phyloP scores from a whole-genome alignment of 768 basidiomycete species.

The Boletellus emodensis region DNA sequence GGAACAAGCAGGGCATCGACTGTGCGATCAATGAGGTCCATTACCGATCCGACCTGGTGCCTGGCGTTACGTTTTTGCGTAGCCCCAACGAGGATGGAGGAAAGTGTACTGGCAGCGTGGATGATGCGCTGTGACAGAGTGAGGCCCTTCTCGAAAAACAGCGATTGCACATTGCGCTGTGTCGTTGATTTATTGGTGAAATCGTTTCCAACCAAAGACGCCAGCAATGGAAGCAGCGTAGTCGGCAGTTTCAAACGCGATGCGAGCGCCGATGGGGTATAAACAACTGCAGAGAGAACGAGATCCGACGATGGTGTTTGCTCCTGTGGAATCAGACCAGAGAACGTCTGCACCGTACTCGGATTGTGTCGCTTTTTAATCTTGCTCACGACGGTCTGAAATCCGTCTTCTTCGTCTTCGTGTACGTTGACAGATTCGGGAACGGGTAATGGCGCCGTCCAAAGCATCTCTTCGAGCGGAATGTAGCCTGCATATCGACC shows the following conservation, averaged over 20 bases:
- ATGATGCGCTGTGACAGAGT: slow-evolving; percentile 60
- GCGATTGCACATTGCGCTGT: slow-evolving; percentile 47
- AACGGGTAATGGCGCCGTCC: slow-evolving; percentile 38
- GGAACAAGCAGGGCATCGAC: slow-evolving; percentile 58
- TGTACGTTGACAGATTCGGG: slow-evolving; percentile 18
- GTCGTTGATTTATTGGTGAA: slow-evolving; percentile 54
- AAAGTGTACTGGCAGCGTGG: slow-evolving; percentile 57
- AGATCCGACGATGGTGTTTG: slow-evolving; percentile 33
- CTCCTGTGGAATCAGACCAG: slow-evolving; percentile 54
- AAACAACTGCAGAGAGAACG: slow-evolving; percentile 53
- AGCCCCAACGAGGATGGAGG: slow-evolving; percentile 47
- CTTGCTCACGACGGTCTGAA: slow-evolving; percentile 57
- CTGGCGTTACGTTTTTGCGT: slow-evolving; percentile 47
- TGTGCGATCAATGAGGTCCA: slow-evolving; percentile 72
- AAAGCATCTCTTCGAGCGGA: slow-evolving; percentile 71
- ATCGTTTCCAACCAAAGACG: slow-evolving; percentile 79
- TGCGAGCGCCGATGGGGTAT: slow-evolving; percentile 60
- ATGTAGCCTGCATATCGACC: slow-evolving; percentile 78
- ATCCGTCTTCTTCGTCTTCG: slow-evolving; percentile 47
- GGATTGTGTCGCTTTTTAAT: slow-evolving; percentile 43
- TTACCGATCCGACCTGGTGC: slow-evolving; percentile 61
- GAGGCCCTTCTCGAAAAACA: slow-evolving; percentile 66
- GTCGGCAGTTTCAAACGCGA: slow-evolving; percentile 62
- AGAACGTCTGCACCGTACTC: slow-evolving; percentile 6
- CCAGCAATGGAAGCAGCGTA: slow-evolving; percentile 71